Conservation (phyloP, 495 filamentous ascomycete species). For the Tuber indicum region DNA sequence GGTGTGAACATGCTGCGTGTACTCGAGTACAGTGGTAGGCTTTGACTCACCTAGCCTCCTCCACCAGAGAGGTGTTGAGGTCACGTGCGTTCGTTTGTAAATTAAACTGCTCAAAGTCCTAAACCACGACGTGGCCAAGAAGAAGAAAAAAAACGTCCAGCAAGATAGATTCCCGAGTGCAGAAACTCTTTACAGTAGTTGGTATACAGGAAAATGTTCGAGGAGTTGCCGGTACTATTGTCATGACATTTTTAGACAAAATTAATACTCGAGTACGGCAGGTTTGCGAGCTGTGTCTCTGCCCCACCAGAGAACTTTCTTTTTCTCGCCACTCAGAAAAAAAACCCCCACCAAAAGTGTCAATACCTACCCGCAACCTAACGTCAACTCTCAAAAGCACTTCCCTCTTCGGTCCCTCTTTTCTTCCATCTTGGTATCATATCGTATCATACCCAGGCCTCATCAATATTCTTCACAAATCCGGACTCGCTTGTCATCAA, state of each 20-base stretch:
- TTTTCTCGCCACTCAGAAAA: neutral
- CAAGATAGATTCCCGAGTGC: too few species aligned
- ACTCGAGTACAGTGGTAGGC: too few species aligned
- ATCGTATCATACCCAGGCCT: neutral
- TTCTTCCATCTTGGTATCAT: neutral
- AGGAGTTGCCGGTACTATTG: neutral
- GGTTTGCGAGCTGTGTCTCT: neutral
- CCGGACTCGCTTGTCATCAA: neutral
- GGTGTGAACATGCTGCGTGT: too few species aligned
- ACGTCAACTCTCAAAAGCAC: neutral
- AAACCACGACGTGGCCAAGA: neutral
- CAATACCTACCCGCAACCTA: neutral
- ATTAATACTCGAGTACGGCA: neutral
- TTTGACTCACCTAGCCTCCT: too few species aligned
- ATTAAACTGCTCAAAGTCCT: neutral
- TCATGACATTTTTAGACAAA: neutral
- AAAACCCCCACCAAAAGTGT: neutral
- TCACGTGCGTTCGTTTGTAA: neutral
- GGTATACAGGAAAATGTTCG: neutral
- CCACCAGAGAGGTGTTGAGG: neutral
- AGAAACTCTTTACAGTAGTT: too few species aligned
- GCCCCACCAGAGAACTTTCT: neutral
- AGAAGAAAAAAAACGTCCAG: neutral
- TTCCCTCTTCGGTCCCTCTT: neutral
- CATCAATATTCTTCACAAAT: neutral